phyloP scores from a whole-genome alignment of 352 stramenopile species.

The Globisporangium recalcitrans region DNA sequence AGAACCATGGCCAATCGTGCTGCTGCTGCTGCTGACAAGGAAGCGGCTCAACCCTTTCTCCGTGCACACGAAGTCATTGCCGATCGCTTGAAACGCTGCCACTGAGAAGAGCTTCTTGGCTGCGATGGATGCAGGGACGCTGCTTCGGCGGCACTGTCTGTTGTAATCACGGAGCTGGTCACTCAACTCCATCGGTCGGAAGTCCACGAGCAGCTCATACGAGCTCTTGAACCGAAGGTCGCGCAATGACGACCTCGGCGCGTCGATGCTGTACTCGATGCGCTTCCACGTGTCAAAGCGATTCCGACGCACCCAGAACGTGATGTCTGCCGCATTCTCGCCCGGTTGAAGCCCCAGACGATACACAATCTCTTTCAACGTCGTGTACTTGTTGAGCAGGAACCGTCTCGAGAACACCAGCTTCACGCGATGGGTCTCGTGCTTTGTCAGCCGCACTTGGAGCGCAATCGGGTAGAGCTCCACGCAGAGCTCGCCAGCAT shows the following conservation, averaged over 20 bases:
- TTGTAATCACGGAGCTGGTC: constrained; percentile 21
- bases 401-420: constrained; percentile 53
- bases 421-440: constrained; percentile 49
- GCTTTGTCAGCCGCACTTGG: constrained; percentile 48
- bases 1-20: constrained; percentile 2
- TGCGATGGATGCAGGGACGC: constrained; percentile 15
- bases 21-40: constrained; percentile 17
- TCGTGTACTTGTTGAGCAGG: constrained; percentile 30
- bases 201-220: constrained; percentile 67
- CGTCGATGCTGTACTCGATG: constrained; percentile 50
- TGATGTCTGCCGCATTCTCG: constrained; percentile 49
- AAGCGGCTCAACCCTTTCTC: constrained; percentile 35
- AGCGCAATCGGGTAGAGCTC: constrained; percentile 56
- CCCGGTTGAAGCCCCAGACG: constrained; percentile 48
- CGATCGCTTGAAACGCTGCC: constrained; percentile 41
- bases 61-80: constrained; percentile 57
- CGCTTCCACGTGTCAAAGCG: constrained; percentile 51
- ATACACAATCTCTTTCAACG: constrained; percentile 52
- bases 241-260: constrained; percentile 30
- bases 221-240: constrained; percentile 40
- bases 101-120: constrained; percentile 26
- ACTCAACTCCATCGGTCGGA: constrained; percentile 34
- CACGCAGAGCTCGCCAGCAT: constrained; percentile 15
- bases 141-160: constrained; percentile 19
- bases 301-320: constrained; percentile 58